phyloP scores from a whole-genome alignment of 768 basidiomycete genomes.

The Macrocybe gigantea region DNA sequence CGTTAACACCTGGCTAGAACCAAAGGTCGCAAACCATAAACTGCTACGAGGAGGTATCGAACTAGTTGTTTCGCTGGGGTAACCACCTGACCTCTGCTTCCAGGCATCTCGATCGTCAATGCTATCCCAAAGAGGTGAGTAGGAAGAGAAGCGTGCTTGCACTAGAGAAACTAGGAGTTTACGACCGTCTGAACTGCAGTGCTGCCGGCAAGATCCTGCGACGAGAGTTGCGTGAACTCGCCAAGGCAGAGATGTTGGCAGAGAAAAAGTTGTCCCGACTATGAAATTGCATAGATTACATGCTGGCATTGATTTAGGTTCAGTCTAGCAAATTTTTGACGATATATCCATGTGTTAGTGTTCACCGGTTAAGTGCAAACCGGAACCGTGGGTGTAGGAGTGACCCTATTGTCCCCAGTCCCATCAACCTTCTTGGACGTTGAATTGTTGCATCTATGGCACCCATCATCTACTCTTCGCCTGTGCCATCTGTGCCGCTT shows the following conservation, averaged over 20 bases:
- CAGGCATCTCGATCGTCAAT: conserved; percentile 57
- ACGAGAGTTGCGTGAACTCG: conserved; percentile 1
- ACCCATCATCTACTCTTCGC: conserved; percentile 43
- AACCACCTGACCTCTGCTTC: conserved; percentile 8
- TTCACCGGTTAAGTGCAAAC: neutral
- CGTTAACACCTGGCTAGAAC: conserved; percentile 47
- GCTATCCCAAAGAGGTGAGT: conserved; percentile 51
- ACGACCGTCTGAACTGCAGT: neutral
- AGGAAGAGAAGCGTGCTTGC: neutral
- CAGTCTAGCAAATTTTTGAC: too few relatives aligned
- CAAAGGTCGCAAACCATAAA: conserved; percentile 56
- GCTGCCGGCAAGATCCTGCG: conserved; percentile 3
- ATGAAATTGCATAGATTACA: too few relatives aligned
- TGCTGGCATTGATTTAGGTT: too few relatives aligned
- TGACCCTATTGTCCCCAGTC: conserved; percentile 4
- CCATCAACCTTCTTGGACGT: too few relatives aligned
- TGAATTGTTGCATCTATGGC: conserved; percentile 17
- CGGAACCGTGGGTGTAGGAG: neutral
- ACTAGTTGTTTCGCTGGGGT: neutral
- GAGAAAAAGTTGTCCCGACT: too few relatives aligned
- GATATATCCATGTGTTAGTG: too few relatives aligned
- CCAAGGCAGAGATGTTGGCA: neutral
- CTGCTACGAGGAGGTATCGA: conserved; percentile 47
- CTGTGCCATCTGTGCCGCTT: conserved; percentile 30
- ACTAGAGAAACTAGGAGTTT: neutral